Evolutionary conservation across 2,329 filamentous ascomycete species (phyloP), one percentile per base, ranked within the genome.

Genomic region (Ambrosiella beaveri): DNA sequence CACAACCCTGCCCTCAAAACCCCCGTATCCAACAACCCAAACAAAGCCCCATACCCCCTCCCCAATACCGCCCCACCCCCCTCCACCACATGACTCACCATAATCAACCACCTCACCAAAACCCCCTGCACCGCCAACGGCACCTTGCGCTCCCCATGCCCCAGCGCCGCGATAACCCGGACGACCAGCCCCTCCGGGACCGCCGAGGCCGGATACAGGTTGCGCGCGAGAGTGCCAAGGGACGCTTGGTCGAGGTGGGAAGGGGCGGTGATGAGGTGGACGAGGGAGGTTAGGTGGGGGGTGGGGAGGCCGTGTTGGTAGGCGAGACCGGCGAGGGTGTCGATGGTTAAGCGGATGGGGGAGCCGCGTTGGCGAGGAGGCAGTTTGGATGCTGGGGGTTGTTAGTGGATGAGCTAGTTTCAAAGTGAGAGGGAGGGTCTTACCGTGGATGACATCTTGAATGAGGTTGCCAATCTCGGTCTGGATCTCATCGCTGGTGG

Each of bases 11-110:
- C 17, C 76, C 86, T 78, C 61, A 89, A 78, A 60, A 81, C 85
- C 55, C 87, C 84, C 65, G 87, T 91, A 65, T 94, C 86, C 5
- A 95, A 75, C 62, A 91, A 73, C 62, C 87, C 87, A 67, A 95
- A 95, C 3, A 95, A 69, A 15, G 91, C 79, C 0, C 81, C 75
- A 65, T 94, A 95, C 1, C 85, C 72, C 61, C 81, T 82, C 4
- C 82, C 82, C 54, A 95, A 69, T 7, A 83, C 71, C 27, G 3
- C 27, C 27, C 27, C 27, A 6, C 71, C 72, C 45, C 81, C 77
- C 57, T 86, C 80, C 17, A 93, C 69, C 51, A 84, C 71, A 63
- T 88, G 84, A 65, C 90, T 82, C 2, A 88, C 77, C 70, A 87
- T 80, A 59, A 88, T 77, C 54, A 94, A 73, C 88, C 88, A 95